phyloP scores from a whole-genome alignment of 768 basidiomycete genomes.

The Auriscalpium orientale region DNA sequence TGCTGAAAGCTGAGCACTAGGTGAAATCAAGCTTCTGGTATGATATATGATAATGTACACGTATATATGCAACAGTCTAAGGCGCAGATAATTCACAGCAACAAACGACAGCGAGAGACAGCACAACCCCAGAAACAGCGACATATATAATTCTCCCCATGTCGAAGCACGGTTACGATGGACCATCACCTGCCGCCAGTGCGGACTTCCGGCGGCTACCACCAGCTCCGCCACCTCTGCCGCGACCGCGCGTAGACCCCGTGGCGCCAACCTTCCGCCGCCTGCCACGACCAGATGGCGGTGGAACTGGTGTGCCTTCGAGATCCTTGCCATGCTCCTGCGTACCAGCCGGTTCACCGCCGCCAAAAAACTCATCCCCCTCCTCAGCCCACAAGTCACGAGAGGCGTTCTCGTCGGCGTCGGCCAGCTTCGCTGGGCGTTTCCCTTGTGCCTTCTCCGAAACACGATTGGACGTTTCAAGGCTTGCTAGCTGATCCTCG shows the following conservation, averaged over 20 bases:
- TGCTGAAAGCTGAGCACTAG: too few relatives aligned
- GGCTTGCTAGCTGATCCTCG: constrained; percentile 82
- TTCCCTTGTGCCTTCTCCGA: constrained; percentile 30
- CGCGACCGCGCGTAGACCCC: constrained; percentile 29
- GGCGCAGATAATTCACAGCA: too few relatives aligned
- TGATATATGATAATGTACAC: too few relatives aligned
- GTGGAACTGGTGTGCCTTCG: constrained; percentile 16
- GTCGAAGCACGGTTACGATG: not conserved
- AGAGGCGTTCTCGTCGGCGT: constrained; percentile 30
- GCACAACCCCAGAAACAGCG: too few relatives aligned
- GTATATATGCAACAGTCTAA: too few relatives aligned
- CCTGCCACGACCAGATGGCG: constrained; percentile 23
- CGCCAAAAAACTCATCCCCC: constrained; percentile 81
- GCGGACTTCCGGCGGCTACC: constrained; percentile 15
- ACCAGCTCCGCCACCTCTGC: constrained; percentile 17
- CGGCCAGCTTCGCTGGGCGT: constrained; percentile 24
- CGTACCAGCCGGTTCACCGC: constrained; percentile 28
- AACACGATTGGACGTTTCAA: constrained; percentile 41
- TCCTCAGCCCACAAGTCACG: constrained; percentile 83
- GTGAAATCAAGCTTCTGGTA: too few relatives aligned
- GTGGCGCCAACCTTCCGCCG: constrained; percentile 27
- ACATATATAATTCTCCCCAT: too few relatives aligned
- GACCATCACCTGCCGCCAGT: constrained; percentile 12
- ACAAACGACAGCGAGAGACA: too few relatives aligned
- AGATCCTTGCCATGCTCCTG: constrained; percentile 20